Percentiles rank a stretch among this genome's conserved stretches.
Evolutionary conservation across 1,284 basidiomycete genomes (phyloP).

Genomic region (Wallemia hederae): DNA sequence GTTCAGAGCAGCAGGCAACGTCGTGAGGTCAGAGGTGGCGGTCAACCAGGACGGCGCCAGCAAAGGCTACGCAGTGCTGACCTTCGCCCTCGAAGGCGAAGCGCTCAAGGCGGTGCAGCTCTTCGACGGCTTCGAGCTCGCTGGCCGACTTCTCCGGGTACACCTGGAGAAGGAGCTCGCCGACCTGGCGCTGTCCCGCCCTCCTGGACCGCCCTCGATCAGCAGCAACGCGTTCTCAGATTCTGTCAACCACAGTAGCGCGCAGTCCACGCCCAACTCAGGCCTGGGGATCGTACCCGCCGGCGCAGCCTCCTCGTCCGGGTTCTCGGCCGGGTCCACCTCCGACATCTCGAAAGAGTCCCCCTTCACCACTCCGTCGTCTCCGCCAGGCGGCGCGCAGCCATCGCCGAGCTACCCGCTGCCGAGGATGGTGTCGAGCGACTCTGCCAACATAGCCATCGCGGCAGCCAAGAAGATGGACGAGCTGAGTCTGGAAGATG

Average conservation of each 20-base stretch:
- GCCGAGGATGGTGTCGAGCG: not conserved
- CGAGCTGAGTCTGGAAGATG: not conserved
- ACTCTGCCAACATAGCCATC: not conserved
- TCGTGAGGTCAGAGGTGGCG: constrained; percentile 79
- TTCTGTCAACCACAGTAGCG: not conserved
- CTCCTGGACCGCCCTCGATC: not conserved
- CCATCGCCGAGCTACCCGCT: not conserved
- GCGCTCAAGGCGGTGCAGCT: constrained; percentile 46
- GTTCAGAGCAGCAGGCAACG: constrained; percentile 76
- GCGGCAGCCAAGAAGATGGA: not conserved
- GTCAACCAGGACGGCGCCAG: constrained; percentile 67
- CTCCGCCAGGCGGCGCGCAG: not conserved
- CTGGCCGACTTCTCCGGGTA: constrained; percentile 3
- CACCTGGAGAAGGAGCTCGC: not conserved
- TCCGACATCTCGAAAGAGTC: not conserved
- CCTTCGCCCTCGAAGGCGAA: constrained; percentile 53
- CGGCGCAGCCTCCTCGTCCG: not conserved
- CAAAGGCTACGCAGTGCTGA: constrained; percentile 61
- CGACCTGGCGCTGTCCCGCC: not conserved
- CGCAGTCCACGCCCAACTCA: not conserved
- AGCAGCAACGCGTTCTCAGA: not conserved
- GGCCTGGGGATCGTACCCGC: not conserved
- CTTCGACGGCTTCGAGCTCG: not conserved
- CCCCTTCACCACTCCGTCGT: not conserved
- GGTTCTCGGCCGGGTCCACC: not conserved